Evolutionary conservation across 2,329 filamentous ascomycete genomes (phyloP), one percentile per base, ranked within the genome.

Genomic region (Fusarium keratoplasticum): DNA sequence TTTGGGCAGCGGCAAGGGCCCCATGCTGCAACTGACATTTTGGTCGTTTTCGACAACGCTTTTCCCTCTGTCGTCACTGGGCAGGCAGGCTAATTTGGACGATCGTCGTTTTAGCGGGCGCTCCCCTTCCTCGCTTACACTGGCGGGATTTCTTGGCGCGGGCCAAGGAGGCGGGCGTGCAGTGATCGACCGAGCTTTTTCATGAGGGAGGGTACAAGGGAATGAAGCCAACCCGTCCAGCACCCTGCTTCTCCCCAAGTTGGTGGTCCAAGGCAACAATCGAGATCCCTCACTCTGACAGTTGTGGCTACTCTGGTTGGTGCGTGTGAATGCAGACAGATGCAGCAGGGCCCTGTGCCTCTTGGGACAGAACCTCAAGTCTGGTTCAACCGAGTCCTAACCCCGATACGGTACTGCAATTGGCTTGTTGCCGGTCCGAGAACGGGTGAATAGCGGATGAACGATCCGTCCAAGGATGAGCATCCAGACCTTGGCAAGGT

Each of bases 21-120:
- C 61, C 33, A 54, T 67, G 64, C 54, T 64, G 61, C 64, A 63
- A 60, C 69, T 69, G 67, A 55, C 67, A 68, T 73, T 58, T 55
- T 60, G 36, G 61, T 38, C 14, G 38, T 65, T 40, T 59, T 62
- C 44, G 47, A 65, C 59, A 50, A 70, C 69, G 52, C 65, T 44
- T 64, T 70, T 66, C 67, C 61, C 58, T 67, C 66, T 74, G 61
- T 73, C 72, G 70, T 77, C 69, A 77, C 60, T 69, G 64, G 70
- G 61, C 66, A 70, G 75, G 71, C 73, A 76, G 74, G 76, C 77
- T 79, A 79, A 77, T 76, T 71, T 73, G 70, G 31, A 77, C 78
- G 77, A 79, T 79, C 77, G 76, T 72, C 77, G 77, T 70, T 68
- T 75, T 79, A 79, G 77, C 77, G 74, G 76, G 73, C 77, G 74